These are phyloP conservation scores for Rhizophagus prolifer DNA, from an alignment of 192 early-diverging fungal genomes.

Conservation along the genomic window DNA sequence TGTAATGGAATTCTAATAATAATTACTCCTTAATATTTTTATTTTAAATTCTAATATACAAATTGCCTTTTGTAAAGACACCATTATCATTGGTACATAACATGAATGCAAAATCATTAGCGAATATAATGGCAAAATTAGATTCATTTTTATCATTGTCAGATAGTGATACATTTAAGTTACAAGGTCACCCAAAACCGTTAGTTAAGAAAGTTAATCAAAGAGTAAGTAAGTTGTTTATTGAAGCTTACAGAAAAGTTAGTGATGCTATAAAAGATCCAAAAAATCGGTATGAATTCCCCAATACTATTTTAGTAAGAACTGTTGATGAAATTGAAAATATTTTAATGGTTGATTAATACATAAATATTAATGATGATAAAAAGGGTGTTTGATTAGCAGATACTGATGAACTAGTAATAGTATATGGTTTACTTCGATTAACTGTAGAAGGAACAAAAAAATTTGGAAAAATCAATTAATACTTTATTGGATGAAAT, in stretches of 20 bases:
- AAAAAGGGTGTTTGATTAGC: too few relatives aligned
- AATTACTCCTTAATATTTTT: neutral
- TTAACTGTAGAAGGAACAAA: too few relatives aligned
- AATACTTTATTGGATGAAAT: too few relatives aligned
- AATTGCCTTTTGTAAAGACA: conserved; percentile 37
- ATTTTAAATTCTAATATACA: conserved; percentile 20
- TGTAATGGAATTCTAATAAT: neutral
- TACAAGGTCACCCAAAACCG: conserved; percentile 51
- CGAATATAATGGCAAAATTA: conserved; percentile 54
- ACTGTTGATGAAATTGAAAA: conserved; percentile 75
- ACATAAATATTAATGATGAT: too few relatives aligned
- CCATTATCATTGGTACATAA: conserved; percentile 55
- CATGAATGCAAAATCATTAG: conserved; percentile 54
- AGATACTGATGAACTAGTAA: too few relatives aligned
- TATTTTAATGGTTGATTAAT: conserved; percentile 47
- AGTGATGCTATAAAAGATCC: conserved; percentile 59
- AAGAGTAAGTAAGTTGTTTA: conserved; percentile 56
- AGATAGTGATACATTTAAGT: conserved; percentile 55
- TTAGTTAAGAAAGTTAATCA: conserved; percentile 52
- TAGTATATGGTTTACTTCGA: too few relatives aligned
- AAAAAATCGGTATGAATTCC: conserved; percentile 60
- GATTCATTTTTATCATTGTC: conserved; percentile 67
- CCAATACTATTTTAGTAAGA: conserved; percentile 58
- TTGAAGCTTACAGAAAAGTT: conserved; percentile 60
- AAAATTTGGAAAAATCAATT: too few relatives aligned